Base-by-base conservation (phyloP, 2,329 filamentous ascomycete species). In the Didymella lethalis region DNA sequence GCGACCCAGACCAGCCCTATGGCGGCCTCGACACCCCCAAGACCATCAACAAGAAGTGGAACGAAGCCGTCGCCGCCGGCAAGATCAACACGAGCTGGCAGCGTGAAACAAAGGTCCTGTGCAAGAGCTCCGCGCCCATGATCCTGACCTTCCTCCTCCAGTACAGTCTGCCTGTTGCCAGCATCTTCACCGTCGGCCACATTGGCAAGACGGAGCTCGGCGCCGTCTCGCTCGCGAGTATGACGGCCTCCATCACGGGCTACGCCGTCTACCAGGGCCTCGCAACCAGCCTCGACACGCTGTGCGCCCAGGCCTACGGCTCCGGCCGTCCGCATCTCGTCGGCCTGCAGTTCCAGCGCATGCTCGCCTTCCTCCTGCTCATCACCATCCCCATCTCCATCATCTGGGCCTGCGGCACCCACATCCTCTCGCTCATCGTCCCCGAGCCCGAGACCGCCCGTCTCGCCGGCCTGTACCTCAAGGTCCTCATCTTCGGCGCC, bases 281-380 rank as follows among this genome's bases (percentile, higher is more conserved):
- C 14, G 90, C 93, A 0, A 98, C 94, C 4, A 92, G 90, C 64
- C 82, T 98, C 36, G 94, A 98, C 77, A 98, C 94, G 0, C 86
- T 98, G 2, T 97, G 94, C 75, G 87, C 94, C 0, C 94, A 98
- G 77, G 94, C 95, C 0, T 98, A 96, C 73, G 94, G 95, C 2
- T 96, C 91, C 0, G 94, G 94, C 0, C 90, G 90, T 74, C 96
- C 90, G 73, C 90, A 93, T 66, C 85, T 98, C 5, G 94, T 98
- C 58, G 94, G 91, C 1, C 76, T 95, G 54, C 91, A 95, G 69
- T 84, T 92, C 63, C 90, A 95, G 78, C 85, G 91, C 56, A 94
- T 94, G 91, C 82, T 91, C 1, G 90, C 83, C 72, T 93, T 95
- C 72, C 83, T 95, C 2, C 88, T 90, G 81, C 75, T 83, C 2